Conservation (phyloP, 345 rosid species). For the Erodium maritimum region DNA sequence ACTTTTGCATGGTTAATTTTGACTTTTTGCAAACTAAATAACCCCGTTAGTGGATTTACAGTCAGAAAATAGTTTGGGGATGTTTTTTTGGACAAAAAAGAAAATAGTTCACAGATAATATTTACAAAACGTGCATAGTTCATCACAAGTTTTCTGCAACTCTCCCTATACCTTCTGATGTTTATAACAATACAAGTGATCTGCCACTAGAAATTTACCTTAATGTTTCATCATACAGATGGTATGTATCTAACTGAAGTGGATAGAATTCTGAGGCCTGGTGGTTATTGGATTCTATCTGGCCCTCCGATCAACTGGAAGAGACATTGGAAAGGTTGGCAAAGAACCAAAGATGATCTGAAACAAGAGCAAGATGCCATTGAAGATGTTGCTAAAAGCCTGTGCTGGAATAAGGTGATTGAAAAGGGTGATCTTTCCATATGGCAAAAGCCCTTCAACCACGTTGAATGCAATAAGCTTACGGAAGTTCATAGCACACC, state of each 20-base stretch:
- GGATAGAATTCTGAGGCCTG: slow-evolving; percentile 83
- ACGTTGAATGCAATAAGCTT: slow-evolving; percentile 51
- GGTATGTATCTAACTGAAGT: slow-evolving; percentile 81
- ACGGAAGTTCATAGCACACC: slow-evolving; percentile 38
- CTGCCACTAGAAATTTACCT: not conserved
- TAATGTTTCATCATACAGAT: slow-evolving; percentile 24
- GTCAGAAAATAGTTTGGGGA: no score
- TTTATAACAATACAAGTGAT: not conserved
- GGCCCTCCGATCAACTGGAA: slow-evolving; percentile 95
- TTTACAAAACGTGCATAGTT: no score
- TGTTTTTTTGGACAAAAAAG: no score
- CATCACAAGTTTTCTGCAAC: no score
- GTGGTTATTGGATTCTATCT: slow-evolving; percentile 95
- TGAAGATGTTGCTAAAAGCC: slow-evolving; percentile 59
- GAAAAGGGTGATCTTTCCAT: slow-evolving; percentile 66
- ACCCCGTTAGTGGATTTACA: no score
- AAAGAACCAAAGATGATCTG: slow-evolving; percentile 66
- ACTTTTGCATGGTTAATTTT: no score
- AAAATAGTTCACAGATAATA: no score
- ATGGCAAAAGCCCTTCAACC: slow-evolving; percentile 87
- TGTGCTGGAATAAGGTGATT: slow-evolving; percentile 87
- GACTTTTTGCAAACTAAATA: no score
- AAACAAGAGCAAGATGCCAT: slow-evolving; percentile 77
- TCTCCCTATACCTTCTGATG: no score
- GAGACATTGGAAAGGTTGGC: slow-evolving; percentile 92